These are phyloP conservation scores for Quercus rubra DNA, from an alignment of 306 rosid genomes.

Conservation along the genomic window DNA sequence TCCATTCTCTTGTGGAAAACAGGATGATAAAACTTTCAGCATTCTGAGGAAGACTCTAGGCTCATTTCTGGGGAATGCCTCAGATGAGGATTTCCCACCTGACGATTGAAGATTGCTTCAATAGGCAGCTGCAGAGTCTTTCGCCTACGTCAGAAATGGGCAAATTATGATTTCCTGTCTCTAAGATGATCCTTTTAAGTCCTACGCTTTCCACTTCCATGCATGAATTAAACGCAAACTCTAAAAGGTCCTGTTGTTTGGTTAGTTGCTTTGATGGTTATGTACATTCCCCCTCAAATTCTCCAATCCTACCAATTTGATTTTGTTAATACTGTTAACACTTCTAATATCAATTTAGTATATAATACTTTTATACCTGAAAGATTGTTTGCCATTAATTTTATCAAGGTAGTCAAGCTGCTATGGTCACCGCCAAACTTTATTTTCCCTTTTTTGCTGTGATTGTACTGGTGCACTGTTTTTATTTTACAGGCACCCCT, in stretches of 20 bases:
- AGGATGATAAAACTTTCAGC: slow-evolving; percentile 91
- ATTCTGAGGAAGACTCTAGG: slow-evolving; percentile 84
- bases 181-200: background rate
- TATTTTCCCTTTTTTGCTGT: background rate
- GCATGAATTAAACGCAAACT: background rate
- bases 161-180: background rate
- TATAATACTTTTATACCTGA: background rate
- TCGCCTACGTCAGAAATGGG: background rate
- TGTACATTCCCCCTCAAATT: slow-evolving; percentile 13
- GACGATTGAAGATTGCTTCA: slow-evolving; percentile 58
- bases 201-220: background rate
- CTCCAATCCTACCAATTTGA: background rate
- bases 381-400: background rate
- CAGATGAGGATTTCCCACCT: slow-evolving; percentile 80
- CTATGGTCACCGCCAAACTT: background rate
- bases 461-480: too few relatives aligned
- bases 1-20: slow-evolving; percentile 15
- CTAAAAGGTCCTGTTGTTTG: background rate
- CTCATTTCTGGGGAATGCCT: slow-evolving; percentile 66
- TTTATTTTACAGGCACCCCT: too few relatives aligned
- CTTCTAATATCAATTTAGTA: background rate
- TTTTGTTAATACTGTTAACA: background rate
- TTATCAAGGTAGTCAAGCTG: slow-evolving; percentile 1
- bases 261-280: background rate
- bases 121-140: background rate